Evolutionary conservation across 805 yeast species (phyloP).

Genomic region (Metschnikowia lunata): DNA sequence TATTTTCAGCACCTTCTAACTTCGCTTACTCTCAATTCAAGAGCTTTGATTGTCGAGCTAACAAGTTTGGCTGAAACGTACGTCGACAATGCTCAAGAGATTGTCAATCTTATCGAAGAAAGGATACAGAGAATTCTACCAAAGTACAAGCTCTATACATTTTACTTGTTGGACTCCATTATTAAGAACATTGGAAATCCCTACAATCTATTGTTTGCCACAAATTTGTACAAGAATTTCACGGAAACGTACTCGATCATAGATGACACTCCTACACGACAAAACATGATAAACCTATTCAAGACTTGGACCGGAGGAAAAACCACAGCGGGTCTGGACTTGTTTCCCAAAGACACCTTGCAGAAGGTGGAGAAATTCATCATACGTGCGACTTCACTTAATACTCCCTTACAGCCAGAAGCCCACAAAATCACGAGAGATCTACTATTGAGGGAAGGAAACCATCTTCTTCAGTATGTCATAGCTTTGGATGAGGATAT

Average conservation of each 20-base stretch:
- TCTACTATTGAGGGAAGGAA: slow-evolving; percentile 33
- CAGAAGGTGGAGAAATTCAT: slow-evolving; percentile 35
- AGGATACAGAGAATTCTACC: slow-evolving; percentile 37
- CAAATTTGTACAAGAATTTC: slow-evolving; percentile 31
- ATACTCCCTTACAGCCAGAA: slow-evolving; percentile 11
- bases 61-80: slow-evolving; percentile 35
- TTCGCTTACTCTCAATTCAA: slow-evolving; percentile 34
- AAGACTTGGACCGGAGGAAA: slow-evolving; percentile 37
- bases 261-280: slow-evolving; percentile 37
- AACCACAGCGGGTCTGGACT: slow-evolving; percentile 31
- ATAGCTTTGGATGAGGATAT: slow-evolving; percentile 27
- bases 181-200: slow-evolving; percentile 43
- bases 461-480: slow-evolving; percentile 32
- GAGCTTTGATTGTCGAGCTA: slow-evolving; percentile 36
- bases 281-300: slow-evolving; percentile 36
- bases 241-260: slow-evolving; percentile 38
- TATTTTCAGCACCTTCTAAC: slow-evolving; percentile 29
- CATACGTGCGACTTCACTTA: slow-evolving; percentile 34
- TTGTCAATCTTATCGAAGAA: slow-evolving; percentile 32
- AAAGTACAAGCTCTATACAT: slow-evolving; percentile 29
- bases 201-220: slow-evolving; percentile 35
- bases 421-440: slow-evolving; percentile 21
- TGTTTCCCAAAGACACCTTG: slow-evolving; percentile 29
- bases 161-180: slow-evolving; percentile 40
- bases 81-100: slow-evolving; percentile 29